These are phyloP conservation scores for Metschnikowia vanudenii DNA, from an alignment of 805 yeast genomes.

Conservation along the genomic window DNA sequence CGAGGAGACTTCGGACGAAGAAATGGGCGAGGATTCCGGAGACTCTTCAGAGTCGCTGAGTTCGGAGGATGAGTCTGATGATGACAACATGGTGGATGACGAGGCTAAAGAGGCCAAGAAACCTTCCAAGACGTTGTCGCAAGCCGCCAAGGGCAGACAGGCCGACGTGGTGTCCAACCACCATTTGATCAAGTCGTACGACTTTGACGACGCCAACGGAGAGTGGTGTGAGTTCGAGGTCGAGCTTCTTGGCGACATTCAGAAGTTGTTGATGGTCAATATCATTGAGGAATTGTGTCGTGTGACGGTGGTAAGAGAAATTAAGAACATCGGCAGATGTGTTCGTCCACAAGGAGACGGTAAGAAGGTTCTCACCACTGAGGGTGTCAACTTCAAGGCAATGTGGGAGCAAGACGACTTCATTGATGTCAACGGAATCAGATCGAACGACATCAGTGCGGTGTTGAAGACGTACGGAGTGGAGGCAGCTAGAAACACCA, in stretches of 20 bases:
- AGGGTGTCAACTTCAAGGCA: conserved; percentile 95
- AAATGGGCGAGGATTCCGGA: conserved; percentile 35
- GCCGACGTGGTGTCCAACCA: conserved; percentile 73
- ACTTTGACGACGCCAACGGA: conserved; percentile 86
- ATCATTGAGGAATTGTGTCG: conserved; percentile 91
- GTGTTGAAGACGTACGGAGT: conserved; percentile 93
- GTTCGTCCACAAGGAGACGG: conserved; percentile 63
- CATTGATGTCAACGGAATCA: conserved; percentile 82
- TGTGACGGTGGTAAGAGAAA: conserved; percentile 87
- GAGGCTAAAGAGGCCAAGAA: conserved; percentile 22
- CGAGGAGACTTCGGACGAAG: conserved; percentile 75
- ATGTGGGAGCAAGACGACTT: conserved; percentile 98
- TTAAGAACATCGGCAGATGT: conserved; percentile 90
- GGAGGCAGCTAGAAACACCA: conserved; percentile 97
- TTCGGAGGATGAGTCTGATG: conserved; percentile 34
- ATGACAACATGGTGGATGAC: conserved; percentile 18
- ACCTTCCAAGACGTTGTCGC: conserved; percentile 37
- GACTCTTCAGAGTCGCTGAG: conserved; percentile 28
- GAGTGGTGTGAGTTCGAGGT: conserved; percentile 91
- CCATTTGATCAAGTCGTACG: conserved; percentile 70
- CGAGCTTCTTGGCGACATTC: conserved; percentile 79
- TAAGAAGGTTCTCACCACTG: conserved; percentile 71
- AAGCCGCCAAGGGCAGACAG: conserved; percentile 80
- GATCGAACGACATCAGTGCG: conserved; percentile 90
- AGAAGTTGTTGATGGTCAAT: conserved; percentile 95